Conservation (phyloP, 2,329 filamentous ascomycete genomes). For the Arthrocladium fulminans region DNA sequence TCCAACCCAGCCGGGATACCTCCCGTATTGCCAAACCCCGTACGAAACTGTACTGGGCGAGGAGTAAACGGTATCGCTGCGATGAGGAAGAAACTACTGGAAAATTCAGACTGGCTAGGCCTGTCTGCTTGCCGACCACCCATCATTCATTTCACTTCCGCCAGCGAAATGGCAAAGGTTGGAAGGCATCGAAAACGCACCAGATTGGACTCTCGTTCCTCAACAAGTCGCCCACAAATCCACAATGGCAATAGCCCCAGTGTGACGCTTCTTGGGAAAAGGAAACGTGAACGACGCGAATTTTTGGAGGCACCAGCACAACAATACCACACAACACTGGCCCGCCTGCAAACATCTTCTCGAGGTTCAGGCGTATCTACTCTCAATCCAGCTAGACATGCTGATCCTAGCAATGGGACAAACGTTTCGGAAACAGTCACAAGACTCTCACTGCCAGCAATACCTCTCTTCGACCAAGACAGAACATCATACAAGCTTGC, state of each 20-base stretch:
- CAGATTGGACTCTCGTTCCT: neutral
- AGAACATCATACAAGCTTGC: neutral
- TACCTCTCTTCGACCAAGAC: neutral
- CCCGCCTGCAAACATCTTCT: neutral
- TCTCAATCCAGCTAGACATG: neutral
- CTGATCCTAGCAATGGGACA: neutral
- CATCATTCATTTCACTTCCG: neutral
- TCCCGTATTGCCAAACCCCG: too few relatives aligned
- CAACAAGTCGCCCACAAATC: neutral
- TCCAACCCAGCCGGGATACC: too few relatives aligned
- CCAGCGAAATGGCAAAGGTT: slow-evolving; percentile 5
- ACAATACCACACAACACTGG: neutral
- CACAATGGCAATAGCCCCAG: neutral
- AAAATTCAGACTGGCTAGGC: slow-evolving; percentile 2
- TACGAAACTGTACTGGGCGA: neutral
- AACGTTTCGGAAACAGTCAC: neutral
- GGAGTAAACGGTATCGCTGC: neutral
- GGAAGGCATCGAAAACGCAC: slow-evolving; percentile 1
- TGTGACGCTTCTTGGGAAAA: neutral
- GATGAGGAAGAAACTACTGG: neutral
- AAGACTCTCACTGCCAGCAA: neutral
- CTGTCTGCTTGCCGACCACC: neutral
- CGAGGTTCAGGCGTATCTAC: neutral
- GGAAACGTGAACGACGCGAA: neutral
- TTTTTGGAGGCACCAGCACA: neutral